These are phyloP conservation scores for Sugiyamaella sp. DNA, from an alignment of 1,139 yeast species.

Conservation along the genomic window DNA sequence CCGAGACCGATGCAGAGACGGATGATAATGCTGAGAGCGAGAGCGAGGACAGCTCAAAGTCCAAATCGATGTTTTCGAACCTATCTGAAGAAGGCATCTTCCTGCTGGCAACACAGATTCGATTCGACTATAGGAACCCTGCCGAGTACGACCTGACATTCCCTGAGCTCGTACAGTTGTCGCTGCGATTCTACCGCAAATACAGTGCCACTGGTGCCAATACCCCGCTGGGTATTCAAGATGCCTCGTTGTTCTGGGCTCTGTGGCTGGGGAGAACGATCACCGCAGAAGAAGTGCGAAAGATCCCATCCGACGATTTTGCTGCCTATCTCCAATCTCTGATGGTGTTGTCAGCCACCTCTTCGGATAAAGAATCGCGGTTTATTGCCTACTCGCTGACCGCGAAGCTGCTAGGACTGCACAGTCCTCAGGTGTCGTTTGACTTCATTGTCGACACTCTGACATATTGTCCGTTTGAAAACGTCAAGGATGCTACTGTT, in stretches of 20 bases:
- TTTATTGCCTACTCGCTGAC: slow-evolving; percentile 39
- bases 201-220: slow-evolving; percentile 39
- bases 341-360: slow-evolving; percentile 45
- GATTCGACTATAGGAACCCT: slow-evolving; percentile 31
- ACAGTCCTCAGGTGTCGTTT: slow-evolving; percentile 61
- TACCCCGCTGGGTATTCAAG: slow-evolving; percentile 45
- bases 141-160: slow-evolving; percentile 20
- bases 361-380: slow-evolving; percentile 36
- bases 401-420: slow-evolving; percentile 49
- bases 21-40: slow-evolving; percentile 17
- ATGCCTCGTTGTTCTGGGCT: slow-evolving; percentile 49
- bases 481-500: slow-evolving; percentile 60
- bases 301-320: slow-evolving; percentile 35
- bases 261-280: slow-evolving; percentile 45
- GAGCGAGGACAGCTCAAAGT: slow-evolving; percentile 21
- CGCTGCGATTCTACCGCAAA: slow-evolving; percentile 28
- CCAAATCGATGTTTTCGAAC: slow-evolving; percentile 28
- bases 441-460: slow-evolving; percentile 67
- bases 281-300: slow-evolving; percentile 39
- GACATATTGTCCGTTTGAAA: slow-evolving; percentile 65
- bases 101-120: slow-evolving; percentile 40
- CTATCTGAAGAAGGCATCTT: slow-evolving; percentile 41
- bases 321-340: slow-evolving; percentile 52
- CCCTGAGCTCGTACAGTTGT: slow-evolving; percentile 32
- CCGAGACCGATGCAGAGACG: slow-evolving; percentile 20